Evolutionary conservation across 108 stramenopile species (phyloP).

Genomic region (Fragilaria crotonensis): DNA sequence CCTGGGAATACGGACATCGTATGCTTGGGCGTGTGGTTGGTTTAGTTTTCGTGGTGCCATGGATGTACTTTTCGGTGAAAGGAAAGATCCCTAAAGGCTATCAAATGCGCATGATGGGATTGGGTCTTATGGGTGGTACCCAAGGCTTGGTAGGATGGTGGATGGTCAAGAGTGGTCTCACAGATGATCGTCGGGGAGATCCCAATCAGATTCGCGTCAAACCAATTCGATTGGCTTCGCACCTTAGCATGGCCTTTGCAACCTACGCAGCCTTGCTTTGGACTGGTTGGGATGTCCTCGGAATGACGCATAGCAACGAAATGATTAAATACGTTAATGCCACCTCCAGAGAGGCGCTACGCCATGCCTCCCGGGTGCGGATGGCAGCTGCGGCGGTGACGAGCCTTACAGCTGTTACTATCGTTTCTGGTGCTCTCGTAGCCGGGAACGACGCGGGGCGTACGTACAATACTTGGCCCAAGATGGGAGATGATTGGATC

Average conservation of each 20-base stretch:
- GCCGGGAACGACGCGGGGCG: slow-evolving; percentile 95
- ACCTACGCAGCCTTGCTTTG: slow-evolving; percentile 90
- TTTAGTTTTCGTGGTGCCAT: slow-evolving; percentile 77
- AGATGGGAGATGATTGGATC: slow-evolving; percentile 88
- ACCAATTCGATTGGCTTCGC: slow-evolving; percentile 93
- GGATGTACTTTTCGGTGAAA: slow-evolving; percentile 76
- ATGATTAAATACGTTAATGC: slow-evolving; percentile 23
- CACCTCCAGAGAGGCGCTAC: slow-evolving; percentile 40
- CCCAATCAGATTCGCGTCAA: slow-evolving; percentile 90
- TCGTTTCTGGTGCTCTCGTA: slow-evolving; percentile 92
- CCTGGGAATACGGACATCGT: slow-evolving; percentile 98
- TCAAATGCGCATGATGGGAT: slow-evolving; percentile 64
- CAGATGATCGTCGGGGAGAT: slow-evolving; percentile 83
- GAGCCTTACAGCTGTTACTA: slow-evolving; percentile 75
- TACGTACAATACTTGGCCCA: slow-evolving; percentile 95
- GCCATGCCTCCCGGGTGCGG: slow-evolving; percentile 49
- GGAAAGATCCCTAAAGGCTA: slow-evolving; percentile 79
- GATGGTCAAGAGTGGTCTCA: slow-evolving; percentile 99
- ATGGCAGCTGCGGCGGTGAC: slow-evolving; percentile 44
- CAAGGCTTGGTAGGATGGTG: slow-evolving; percentile 99
- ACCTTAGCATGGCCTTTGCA: slow-evolving; percentile 92
- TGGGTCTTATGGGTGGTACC: slow-evolving; percentile 93
- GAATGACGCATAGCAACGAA: slow-evolving; percentile 34
- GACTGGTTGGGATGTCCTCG: slow-evolving; percentile 86
- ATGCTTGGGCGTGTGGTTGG: slow-evolving; percentile 96